These are phyloP conservation scores for Chloranthus sessilifolius DNA, from an alignment of 164 flowering plant genomes.

Conservation along the genomic window DNA sequence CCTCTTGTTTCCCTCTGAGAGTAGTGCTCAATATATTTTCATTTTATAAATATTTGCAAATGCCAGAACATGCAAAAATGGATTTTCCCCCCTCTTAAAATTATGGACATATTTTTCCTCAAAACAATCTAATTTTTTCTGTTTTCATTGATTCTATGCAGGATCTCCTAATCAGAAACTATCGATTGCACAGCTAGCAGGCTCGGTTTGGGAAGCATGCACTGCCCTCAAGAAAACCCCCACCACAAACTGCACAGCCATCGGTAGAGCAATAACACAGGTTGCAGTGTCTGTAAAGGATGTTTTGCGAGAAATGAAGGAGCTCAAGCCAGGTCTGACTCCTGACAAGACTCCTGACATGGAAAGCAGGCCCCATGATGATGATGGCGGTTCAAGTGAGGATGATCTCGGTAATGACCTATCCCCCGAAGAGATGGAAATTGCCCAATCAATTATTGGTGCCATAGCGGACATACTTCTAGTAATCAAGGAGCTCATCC, in stretches of 20 bases:
- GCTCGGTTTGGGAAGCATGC: slow-evolving; percentile 83
- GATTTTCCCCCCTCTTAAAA: too few relatives aligned
- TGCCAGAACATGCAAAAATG: too few relatives aligned
- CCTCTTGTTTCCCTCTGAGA: too few relatives aligned
- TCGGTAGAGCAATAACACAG: slow-evolving; percentile 79
- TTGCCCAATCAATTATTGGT: slow-evolving; percentile 39
- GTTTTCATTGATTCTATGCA: slow-evolving; percentile 18
- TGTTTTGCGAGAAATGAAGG: slow-evolving; percentile 89
- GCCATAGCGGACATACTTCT: slow-evolving; percentile 52
- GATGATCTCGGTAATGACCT: slow-evolving; percentile 69
- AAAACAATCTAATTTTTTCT: background rate
- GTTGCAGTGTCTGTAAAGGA: slow-evolving; percentile 85
- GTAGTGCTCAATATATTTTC: too few relatives aligned
- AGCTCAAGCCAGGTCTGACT: slow-evolving; percentile 55
- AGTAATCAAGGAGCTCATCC: slow-evolving; percentile 69
- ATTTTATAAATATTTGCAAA: too few relatives aligned
- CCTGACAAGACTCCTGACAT: slow-evolving; percentile 16
- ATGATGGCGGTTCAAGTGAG: slow-evolving; percentile 32
- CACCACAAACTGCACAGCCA: slow-evolving; percentile 61
- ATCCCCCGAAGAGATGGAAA: slow-evolving; percentile 75
- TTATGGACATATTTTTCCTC: too few relatives aligned
- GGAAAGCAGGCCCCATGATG: slow-evolving; percentile 14
- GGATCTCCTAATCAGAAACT: slow-evolving; percentile 34
- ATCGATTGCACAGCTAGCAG: slow-evolving; percentile 56
- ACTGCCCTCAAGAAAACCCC: slow-evolving; percentile 75